Evolutionary conservation across 2,329 filamentous ascomycete genomes (phyloP).

Genomic region (Fusarium coicis): DNA sequence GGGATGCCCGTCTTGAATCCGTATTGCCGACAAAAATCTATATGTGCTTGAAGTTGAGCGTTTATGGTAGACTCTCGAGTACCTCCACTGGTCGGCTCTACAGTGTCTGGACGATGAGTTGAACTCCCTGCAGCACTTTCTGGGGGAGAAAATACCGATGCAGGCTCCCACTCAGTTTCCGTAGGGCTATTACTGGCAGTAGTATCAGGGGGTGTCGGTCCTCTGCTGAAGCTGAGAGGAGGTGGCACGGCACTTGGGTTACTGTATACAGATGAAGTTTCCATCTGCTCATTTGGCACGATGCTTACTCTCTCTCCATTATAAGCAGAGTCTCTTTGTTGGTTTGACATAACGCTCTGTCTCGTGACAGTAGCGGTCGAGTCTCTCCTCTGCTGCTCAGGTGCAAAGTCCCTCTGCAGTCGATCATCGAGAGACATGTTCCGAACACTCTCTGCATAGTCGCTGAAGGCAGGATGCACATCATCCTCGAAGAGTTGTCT

Average conservation of each 20-base stretch:
- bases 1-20: background rate
- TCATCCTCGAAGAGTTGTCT: slow-evolving; percentile 13
- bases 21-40: slow-evolving; percentile 19
- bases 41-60: slow-evolving; percentile 11
- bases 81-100: background rate
- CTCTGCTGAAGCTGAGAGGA: background rate
- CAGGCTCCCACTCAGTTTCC: slow-evolving; percentile 21
- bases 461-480: slow-evolving; percentile 34
- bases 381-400: background rate
- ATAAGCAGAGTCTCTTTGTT: slow-evolving; percentile 1
- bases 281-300: background rate
- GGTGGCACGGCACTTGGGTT: slow-evolving; percentile 16
- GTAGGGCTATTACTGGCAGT: background rate
- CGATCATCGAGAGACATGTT: background rate
- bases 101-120: background rate
- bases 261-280: background rate
- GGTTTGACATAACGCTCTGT: background rate
- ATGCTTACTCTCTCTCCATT: background rate
- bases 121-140: background rate
- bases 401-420: background rate
- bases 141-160: slow-evolving; percentile 12
- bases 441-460: slow-evolving; percentile 18
- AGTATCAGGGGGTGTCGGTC: background rate
- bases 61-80: background rate
- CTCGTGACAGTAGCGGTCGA: slow-evolving; percentile 2